These are phyloP conservation scores for Lophiostoma macrostomum DNA, from an alignment of 495 filamentous ascomycete genomes.

Conservation along the genomic window DNA sequence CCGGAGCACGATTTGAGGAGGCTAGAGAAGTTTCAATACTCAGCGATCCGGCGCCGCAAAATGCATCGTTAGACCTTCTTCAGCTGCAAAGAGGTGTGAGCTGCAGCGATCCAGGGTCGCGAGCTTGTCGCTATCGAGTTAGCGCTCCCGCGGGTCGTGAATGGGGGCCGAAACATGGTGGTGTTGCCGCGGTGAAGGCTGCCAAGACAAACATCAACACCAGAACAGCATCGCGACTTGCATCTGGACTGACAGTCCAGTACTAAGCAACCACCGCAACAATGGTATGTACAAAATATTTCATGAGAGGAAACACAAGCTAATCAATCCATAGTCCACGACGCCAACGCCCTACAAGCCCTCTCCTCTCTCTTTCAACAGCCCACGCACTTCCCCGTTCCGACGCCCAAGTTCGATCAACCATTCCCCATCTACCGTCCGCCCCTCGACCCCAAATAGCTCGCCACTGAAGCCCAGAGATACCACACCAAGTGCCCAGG, in stretches of 20 bases:
- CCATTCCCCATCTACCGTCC: constrained; percentile 33
- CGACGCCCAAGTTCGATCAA: constrained; percentile 33
- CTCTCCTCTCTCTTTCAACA: constrained; percentile 40
- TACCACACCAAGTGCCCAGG: constrained; percentile 54
- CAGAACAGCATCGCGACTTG: background rate
- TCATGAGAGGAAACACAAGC: too few relatives aligned
- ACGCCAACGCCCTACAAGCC: constrained; percentile 37
- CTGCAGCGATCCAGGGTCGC: background rate
- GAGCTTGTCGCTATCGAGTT: constrained; percentile 13
- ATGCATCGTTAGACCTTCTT: too few relatives aligned
- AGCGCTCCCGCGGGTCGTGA: background rate
- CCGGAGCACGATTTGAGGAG: too few relatives aligned
- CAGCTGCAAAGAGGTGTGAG: too few relatives aligned
- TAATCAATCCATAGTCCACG: too few relatives aligned
- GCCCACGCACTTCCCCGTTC: constrained; percentile 39
- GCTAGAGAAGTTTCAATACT: too few relatives aligned
- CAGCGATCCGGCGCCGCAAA: too few relatives aligned
- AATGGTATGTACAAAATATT: too few relatives aligned
- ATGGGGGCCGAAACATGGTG: background rate
- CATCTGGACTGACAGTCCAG: background rate
- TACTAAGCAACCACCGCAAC: background rate
- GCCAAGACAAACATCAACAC: constrained; percentile 25
- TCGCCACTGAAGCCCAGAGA: constrained; percentile 34
- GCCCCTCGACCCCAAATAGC: constrained; percentile 32
- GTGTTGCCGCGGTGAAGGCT: constrained; percentile 16